Evolutionary conservation across 208 protist species (phyloP).

Genomic region (Acanthamoeba divionensis): DNA sequence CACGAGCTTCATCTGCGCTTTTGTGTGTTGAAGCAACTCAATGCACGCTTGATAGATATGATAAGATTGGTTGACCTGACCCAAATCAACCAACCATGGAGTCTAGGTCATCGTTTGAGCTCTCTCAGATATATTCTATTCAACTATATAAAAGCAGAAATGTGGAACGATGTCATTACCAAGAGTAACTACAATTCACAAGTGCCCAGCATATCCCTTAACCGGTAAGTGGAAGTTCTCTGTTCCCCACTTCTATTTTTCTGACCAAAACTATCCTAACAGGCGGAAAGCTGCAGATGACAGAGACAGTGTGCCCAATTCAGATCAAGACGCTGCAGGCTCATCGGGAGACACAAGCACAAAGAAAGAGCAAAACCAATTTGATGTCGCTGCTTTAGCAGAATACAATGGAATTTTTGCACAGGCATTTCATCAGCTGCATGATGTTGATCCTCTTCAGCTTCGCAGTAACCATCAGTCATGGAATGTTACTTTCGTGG

Average conservation of each 20-base stretch:
- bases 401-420: constrained; percentile 13
- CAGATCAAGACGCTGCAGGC: not conserved
- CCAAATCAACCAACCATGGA: not conserved
- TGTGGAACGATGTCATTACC: not conserved
- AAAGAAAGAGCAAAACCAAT: not conserved
- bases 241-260: no score
- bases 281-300: not conserved
- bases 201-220: not conserved
- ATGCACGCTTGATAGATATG: not conserved
- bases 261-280: no score
- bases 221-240: no score
- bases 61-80: not conserved
- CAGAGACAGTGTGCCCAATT: not conserved
- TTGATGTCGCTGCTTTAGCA: no score
- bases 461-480: not conserved
- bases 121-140: not conserved
- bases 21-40: not conserved
- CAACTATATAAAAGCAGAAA: not conserved
- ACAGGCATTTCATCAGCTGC: constrained; percentile 33
- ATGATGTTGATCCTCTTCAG: not conserved
- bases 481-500: not conserved
- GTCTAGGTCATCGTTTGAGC: not conserved
- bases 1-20: not conserved
- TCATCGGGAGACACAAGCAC: not conserved
- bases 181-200: not conserved